phyloP scores from a whole-genome alignment of 2,329 filamentous ascomycete species.

The Aspergillus pseudotamarii region DNA sequence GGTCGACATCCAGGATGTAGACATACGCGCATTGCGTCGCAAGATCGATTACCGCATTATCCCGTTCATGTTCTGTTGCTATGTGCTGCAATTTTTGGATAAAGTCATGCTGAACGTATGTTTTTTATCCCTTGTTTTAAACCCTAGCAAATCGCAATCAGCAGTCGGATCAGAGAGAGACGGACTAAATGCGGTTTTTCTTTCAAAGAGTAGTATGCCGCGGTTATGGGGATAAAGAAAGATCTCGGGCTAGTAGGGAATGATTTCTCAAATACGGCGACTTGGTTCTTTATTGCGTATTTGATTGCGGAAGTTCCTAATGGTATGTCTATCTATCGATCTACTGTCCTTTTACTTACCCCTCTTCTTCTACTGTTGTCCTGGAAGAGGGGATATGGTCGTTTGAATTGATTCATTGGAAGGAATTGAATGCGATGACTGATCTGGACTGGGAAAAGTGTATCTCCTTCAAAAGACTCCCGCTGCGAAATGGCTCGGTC shows the following conservation, averaged over 20 bases:
- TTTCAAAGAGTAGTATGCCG: constrained; percentile 49
- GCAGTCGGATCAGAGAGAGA: not conserved
- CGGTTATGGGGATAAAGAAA: constrained; percentile 62
- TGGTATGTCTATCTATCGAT: constrained; percentile 37
- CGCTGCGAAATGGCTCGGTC: constrained; percentile 54
- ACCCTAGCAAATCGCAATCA: not conserved
- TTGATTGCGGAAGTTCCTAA: constrained; percentile 62
- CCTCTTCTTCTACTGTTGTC: too few species aligned
- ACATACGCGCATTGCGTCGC: constrained; percentile 28
- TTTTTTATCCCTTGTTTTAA: not conserved
- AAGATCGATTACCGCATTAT: constrained; percentile 37
- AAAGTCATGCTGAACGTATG: constrained; percentile 36
- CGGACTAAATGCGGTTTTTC: not conserved
- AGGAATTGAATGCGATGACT: not conserved
- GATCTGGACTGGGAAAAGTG: not conserved
- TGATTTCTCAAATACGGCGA: constrained; percentile 63
- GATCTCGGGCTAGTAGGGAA: constrained; percentile 59
- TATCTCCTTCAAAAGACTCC: constrained; percentile 29
- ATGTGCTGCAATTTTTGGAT: constrained; percentile 38
- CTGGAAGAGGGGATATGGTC: not conserved
- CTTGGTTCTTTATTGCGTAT: constrained; percentile 63
- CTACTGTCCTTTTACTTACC: too few species aligned
- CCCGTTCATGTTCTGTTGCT: constrained; percentile 37
- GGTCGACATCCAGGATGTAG: constrained; percentile 10
- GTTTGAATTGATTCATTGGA: too few species aligned